Evolutionary conservation across 495 filamentous ascomycete genomes (phyloP), one percentile per base, ranked within the genome.

Genomic region (Penicillium robsamsonii): DNA sequence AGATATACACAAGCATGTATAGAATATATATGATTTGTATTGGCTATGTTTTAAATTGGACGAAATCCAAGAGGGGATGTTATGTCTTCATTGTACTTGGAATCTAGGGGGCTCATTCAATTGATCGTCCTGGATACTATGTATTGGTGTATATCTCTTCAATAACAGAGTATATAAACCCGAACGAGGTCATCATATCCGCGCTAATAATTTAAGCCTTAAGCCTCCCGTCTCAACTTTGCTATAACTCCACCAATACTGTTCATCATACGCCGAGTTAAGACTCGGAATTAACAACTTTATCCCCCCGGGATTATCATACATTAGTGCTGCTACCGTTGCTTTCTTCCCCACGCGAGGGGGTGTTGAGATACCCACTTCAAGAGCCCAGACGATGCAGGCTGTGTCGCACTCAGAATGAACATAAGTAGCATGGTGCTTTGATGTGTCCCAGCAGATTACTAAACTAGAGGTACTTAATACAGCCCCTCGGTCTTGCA

Each of bases 261-360:
- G 59, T 64, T 67, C 64, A 45, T 64, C 59, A 58, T 59, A 44
- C 47, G 51, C 50, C 46, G 13, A 17, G 1, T 27, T 53, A 46
- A 43, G 43, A 62, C 20, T 53, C 18, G 61, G 46, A 44, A 45
- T 52, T 64, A 0, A 5, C 33, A 37, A 45, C 17, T 53, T 47
- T 25, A 56, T 50, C 27, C 45, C 50, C 25, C 22, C 2, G 42
- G 18, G 55, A 25, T 27, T 29, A 40, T 31, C 25, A 15, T 15
- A 30, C 20, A 52, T 56, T 47, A 50, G 40, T 50, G 50, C 37
- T 64, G 58, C 61, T 62, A 67, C 64, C 61, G 64, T 67, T 67
- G 61, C 64, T 43, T 64, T 51, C 42, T 51, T 61, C 58, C 61
- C 55, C 61, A 51, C 42, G 53, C 33, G 44, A 30, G 33, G 37